Evolutionary conservation across 345 rosid species (phyloP), one percentile per base, ranked within the genome.

Genomic region (Gossypium arboreum): DNA sequence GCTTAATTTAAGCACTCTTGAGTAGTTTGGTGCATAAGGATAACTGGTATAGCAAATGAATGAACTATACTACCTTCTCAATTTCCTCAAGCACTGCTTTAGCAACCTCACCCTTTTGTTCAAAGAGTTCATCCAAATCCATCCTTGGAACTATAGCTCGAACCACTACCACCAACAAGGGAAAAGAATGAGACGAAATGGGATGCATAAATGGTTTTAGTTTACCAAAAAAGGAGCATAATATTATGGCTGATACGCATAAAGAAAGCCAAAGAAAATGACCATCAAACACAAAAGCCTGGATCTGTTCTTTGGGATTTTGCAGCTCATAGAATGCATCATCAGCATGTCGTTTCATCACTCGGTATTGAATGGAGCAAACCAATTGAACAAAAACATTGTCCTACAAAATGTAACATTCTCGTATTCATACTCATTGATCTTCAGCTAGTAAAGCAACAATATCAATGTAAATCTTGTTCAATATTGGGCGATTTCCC

Each of bases 281-380:
- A 95, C 99, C 99, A 75, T 96, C 99, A 86, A 96, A 93, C 0
- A 93, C 98, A 78, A 92, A 92, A 66, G 98, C 91, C 84, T 89
- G 98, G 81, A 96, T 93, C 87, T 96, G 99, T 84, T 96, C 97
- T 74, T 56, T 68, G 16, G 99, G 99, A 79, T 92, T 92, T 68
- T 93, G 97, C 72, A 96, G 82, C 84, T 96, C 98, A 62, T 96
- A 96, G 79, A 90, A 96, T 1, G 99, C 99, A 89, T 96, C 99
- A 83, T 92, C 99, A 24, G 99, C 99, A 22, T 83, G 89, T 78
- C 68, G 60, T 80, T 50, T 89, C 63, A 96, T 87, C 12, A 92
- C 84, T 58, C 98, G 88, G 73, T 90, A 93, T 78, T 93, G 98
- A 80, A 96, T 96, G 41, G 98, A 93, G 84, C 99, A 96, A 18